Base-by-base conservation (phyloP, 2,329 filamentous ascomycete species). In the Fusarium austroafricanum region DNA sequence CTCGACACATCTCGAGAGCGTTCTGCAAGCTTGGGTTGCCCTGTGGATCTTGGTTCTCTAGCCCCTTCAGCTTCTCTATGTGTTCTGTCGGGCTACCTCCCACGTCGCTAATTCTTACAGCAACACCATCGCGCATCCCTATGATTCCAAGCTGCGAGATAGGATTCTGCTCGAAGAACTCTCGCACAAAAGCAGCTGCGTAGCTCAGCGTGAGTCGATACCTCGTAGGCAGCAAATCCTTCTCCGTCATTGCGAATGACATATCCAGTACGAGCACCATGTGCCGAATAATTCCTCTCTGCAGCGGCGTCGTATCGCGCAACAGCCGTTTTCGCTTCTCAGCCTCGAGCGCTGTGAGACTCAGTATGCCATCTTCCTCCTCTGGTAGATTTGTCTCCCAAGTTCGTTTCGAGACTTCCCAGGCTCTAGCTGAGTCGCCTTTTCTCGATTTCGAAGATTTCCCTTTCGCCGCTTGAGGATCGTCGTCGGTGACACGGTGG, bases 121-220 rank as follows among this genome's bases (percentile, higher is more conserved):
- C 94, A 17, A 98, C 84, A 17, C 96, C 96, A 77, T 98, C 96
- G 65, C 92, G 89, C 92, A 98, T 97, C 50, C 92, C 95, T 38
- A 99, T 84, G 29, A 99, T 91, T 23, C 92, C 94, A 57, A 99
- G 87, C 80, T 99, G 96, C 11, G 94, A 97, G 70, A 99, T 98
- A 12, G 96, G 96, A 75, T 99, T 99, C 80, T 99, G 96, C 80
- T 98, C 96, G 76, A 98, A 99, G 81, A 93, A 99, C 78, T 97
- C 95, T 61, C 90, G 87, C 47, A 98, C 91, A 79, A 98, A 99
- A 58, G 94, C 91, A 67, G 91, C 88, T 17, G 94, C 91, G 79
- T 94, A 96, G 67, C 90, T 90, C 75, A 97, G 85, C 52, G 90
- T 91, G 31, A 97, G 86, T 37, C 94, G 86, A 79, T 95, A 94